Evolutionary conservation across 371 early-diverging fungal species (phyloP).

Genomic region (Mucor saturninus): DNA sequence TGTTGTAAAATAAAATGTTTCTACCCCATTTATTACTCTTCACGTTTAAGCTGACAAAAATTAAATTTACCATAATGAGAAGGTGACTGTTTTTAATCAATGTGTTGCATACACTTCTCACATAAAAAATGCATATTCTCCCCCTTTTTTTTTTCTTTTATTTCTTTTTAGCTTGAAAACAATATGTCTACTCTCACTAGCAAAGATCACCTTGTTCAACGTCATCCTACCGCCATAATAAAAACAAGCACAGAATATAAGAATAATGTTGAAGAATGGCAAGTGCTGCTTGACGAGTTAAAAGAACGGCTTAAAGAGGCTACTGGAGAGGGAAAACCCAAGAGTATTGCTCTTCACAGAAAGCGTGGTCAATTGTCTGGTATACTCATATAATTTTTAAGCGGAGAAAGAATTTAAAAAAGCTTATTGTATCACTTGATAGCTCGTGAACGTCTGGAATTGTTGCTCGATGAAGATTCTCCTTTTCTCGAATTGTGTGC

Average conservation of each 20-base stretch:
- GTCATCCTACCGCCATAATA: constrained; percentile 37
- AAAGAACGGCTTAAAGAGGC: constrained; percentile 62
- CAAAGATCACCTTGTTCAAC: constrained; percentile 45
- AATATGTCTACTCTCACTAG: constrained; percentile 43
- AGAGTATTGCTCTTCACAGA: constrained; percentile 61
- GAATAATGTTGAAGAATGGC: constrained; percentile 67
- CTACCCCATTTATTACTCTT: neutral
- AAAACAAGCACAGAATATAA: constrained; percentile 57
- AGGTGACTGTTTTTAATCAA: constrained; percentile 10
- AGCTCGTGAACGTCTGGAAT: constrained; percentile 74
- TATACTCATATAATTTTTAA: neutral
- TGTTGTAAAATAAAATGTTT: neutral
- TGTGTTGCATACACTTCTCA: constrained; percentile 3
- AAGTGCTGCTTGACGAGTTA: constrained; percentile 54
- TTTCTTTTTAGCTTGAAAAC: constrained; percentile 9
- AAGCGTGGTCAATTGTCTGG: constrained; percentile 72
- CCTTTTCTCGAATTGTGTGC: constrained; percentile 78
- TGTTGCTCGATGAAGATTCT: constrained; percentile 72
- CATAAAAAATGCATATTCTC: neutral
- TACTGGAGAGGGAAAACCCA: constrained; percentile 63
- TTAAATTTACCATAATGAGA: constrained; percentile 5
- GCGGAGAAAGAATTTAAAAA: neutral
- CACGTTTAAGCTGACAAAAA: constrained; percentile 5
- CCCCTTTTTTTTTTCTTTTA: constrained; percentile 5
- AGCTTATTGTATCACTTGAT: neutral